phyloP scores from a whole-genome alignment of 148 eudicot species.

The Vaccinium corymbosum region DNA sequence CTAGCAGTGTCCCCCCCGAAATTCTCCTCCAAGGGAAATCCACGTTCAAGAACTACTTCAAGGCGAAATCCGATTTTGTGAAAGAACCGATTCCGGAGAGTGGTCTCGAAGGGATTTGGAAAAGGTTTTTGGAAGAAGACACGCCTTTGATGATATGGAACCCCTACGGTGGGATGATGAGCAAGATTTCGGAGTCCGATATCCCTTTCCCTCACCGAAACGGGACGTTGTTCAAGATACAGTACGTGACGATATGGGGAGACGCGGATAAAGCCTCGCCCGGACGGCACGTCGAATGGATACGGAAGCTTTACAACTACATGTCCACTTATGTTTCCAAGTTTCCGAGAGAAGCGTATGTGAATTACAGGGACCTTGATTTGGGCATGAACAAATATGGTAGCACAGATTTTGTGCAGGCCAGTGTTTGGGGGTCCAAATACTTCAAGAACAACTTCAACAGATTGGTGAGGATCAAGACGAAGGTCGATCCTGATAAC shows the following conservation, averaged over 20 bases:
- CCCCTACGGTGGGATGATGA: neutral
- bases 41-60: neutral
- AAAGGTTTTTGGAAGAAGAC: neutral
- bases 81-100: neutral
- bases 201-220: neutral
- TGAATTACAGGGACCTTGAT: conserved; percentile 1
- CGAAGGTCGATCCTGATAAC: conserved; percentile 34
- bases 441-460: conserved; percentile 38
- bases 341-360: neutral
- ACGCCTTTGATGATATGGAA: neutral
- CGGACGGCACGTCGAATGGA: neutral
- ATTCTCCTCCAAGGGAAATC: neutral
- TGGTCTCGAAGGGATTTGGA: neutral
- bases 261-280: neutral
- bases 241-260: neutral
- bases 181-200: neutral
- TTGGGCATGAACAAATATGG: neutral
- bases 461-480: conserved; percentile 28
- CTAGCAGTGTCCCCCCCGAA: neutral
- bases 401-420: conserved; percentile 16
- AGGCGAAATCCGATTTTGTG: neutral
- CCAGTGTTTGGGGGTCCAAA: conserved; percentile 26
- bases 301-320: neutral
- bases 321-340: neutral
- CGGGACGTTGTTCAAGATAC: neutral